Base-by-base conservation (phyloP, 208 protist genomes). In the Wallacemonas sp. region DNA sequence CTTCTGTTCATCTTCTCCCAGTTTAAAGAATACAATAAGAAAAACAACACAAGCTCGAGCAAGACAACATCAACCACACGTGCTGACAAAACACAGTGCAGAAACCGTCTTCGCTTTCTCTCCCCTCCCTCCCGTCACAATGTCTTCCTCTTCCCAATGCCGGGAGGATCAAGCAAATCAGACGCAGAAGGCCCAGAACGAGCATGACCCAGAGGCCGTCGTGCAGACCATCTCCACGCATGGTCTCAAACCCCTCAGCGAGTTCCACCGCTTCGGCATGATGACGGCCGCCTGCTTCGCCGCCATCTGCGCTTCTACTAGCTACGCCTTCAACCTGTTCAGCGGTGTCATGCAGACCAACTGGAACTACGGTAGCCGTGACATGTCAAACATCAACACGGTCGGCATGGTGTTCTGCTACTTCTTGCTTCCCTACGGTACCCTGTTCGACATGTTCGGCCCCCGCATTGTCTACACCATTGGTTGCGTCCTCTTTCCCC, bases 271-370 rank as follows among this genome's bases (percentile, higher is more conserved):
- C 34, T 89, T 80, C 49, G 65, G 32, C 17, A 39, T 86, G 26
- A 57, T 89, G 39, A 72, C 71, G 16, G 64, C 70, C 8, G 72
- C 32, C 17, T 23, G 36, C 11, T 84, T 87, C 38, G 74, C 64
- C 2, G 68, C 76, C 55, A 76, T 85, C 65, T 80, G 66, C 32
- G 68, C 73, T 16, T 90, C 84, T 9, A 72, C 73, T 4, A 70
- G 47, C 30, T 90, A 87, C 57, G 72, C 78, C 39, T 88, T 76
- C 65, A 91, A 87, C 61, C 65, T 91, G 9, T 82, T 85, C 68
- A 80, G 68, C 62, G 74, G 60, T 1, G 41, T 19, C 11, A 26
- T 91, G 26, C 78, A 83, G 33, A 11, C 34, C 6, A 61, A 68
- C 32, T 86, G 78, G 43, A 60, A 77, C 41, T 81, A 78, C 32